These are phyloP conservation scores for Desmodesmus armatus DNA, from an alignment of 139 green algal species.

Conservation along the genomic window DNA sequence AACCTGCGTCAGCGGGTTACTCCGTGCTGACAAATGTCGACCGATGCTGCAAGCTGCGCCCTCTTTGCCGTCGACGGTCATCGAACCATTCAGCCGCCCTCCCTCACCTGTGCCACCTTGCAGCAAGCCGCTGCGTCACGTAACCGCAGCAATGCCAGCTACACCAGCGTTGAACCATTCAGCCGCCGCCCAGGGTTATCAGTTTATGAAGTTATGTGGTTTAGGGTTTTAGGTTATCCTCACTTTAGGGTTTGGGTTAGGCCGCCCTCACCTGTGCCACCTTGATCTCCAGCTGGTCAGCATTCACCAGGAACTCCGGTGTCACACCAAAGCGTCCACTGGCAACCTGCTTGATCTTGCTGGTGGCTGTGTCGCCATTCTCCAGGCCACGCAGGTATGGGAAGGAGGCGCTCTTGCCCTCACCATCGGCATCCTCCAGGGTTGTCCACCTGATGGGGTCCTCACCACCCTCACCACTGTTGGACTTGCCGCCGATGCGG, in stretches of 20 bases:
- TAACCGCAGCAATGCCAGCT: too few species aligned
- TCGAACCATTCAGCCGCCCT: not conserved
- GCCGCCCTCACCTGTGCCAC: constrained; percentile 86
- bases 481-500: constrained; percentile 97
- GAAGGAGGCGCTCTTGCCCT: constrained; percentile 83
- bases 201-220: too few species aligned
- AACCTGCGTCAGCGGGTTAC: too few species aligned
- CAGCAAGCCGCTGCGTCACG: too few species aligned
- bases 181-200: too few species aligned
- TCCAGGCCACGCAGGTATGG: constrained; percentile 93
- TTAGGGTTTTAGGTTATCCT: too few species aligned
- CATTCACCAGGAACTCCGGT: constrained; percentile 97
- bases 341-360: constrained; percentile 97
- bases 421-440: constrained; percentile 77
- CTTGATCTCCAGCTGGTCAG: constrained; percentile 99
- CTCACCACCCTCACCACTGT: constrained; percentile 90
- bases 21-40: too few species aligned
- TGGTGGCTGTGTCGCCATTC: constrained; percentile 95
- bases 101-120: not conserved
- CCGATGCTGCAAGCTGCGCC: too few species aligned
- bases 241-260: too few species aligned
- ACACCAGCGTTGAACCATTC: too few species aligned
- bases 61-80: too few species aligned
- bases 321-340: constrained; percentile 98
- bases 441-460: constrained; percentile 87